phyloP scores from a whole-genome alignment of 176 grass and related monocot species.

The Dendrocalamus sinicus region DNA sequence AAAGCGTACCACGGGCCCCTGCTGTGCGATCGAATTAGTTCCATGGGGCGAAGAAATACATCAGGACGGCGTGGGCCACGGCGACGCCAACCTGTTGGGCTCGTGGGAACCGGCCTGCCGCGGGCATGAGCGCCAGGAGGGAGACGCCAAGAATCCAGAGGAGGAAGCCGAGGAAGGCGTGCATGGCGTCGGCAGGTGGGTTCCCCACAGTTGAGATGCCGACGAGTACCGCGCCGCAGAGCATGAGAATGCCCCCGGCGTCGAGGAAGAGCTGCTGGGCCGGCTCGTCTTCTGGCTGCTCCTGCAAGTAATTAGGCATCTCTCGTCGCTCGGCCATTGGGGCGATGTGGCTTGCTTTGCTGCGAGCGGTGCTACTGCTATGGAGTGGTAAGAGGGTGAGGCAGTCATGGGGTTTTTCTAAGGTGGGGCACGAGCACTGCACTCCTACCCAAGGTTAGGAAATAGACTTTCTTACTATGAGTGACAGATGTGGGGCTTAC shows the following conservation, averaged over 20 bases:
- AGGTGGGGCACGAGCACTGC: no score
- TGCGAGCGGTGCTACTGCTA: no score
- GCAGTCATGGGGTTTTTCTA: no score
- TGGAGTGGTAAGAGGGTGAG: no score
- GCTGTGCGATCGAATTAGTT: neutral
- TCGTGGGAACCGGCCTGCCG: neutral
- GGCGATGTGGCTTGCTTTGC: no score
- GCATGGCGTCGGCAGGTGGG: neutral
- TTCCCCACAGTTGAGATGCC: neutral
- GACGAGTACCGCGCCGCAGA: neutral
- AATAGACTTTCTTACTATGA: no score
- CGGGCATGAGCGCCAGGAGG: neutral
- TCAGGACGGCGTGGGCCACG: neutral
- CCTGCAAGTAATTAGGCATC: neutral
- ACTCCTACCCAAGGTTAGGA: no score
- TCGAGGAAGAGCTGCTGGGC: neutral
- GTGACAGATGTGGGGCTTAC: no score
- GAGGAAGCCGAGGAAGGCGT: neutral
- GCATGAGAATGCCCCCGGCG: neutral
- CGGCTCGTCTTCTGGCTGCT: neutral
- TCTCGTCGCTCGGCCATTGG: neutral
- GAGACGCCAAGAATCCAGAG: neutral
- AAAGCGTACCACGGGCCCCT: no score
- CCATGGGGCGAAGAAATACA: neutral
- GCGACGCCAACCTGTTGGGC: neutral